Evolutionary conservation across 306 rosid genomes (phyloP), one percentile per base, ranked within the genome.

Genomic region (Spatholobus suberectus): DNA sequence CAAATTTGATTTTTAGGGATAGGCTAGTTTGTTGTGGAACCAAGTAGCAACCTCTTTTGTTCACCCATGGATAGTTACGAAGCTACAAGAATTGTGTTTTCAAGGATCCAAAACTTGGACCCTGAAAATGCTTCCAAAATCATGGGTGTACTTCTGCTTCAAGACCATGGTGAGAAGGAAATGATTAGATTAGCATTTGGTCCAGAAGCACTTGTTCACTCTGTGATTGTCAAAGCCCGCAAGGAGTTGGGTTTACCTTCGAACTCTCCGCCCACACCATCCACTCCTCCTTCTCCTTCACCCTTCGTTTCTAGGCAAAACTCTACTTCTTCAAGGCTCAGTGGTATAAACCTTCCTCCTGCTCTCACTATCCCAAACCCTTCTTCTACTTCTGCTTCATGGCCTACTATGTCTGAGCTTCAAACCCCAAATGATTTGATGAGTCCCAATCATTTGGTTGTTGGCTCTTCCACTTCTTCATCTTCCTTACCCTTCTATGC

Each of bases 1-100:
- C n/a, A n/a, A n/a, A n/a, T n/a, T n/a, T n/a, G n/a, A n/a, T n/a
- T n/a, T n/a, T n/a, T n/a, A n/a, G n/a, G n/a, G n/a, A n/a, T n/a
- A n/a, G n/a, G n/a, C n/a, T n/a, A n/a, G n/a, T n/a, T n/a, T n/a
- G n/a, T n/a, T n/a, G n/a, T n/a, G n/a, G n/a, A n/a, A n/a, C n/a
- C n/a, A n/a, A n/a, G n/a, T n/a, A n/a, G n/a, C n/a, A n/a, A n/a
- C n/a, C n/a, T n/a, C n/a, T n/a, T n/a, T n/a, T n/a, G n/a, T n/a
- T n/a, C n/a, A n/a, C n/a, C n/a, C n/a, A n/a, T 96, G 99, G 98
- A 96, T 90, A 89, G 94, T 73, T 96, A 94, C 51, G 98, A 94
- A 85, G 98, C 99, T 15, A 92, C 99, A 4, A 92, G 93, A 70
- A 87, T 92, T 70, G 98, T 96, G 20, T 94, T 89, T 85, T 88